These are phyloP conservation scores for Lunularia cruciata DNA, from an alignment of 225 moss, liverwort and hornwort species.

Conservation along the genomic window DNA sequence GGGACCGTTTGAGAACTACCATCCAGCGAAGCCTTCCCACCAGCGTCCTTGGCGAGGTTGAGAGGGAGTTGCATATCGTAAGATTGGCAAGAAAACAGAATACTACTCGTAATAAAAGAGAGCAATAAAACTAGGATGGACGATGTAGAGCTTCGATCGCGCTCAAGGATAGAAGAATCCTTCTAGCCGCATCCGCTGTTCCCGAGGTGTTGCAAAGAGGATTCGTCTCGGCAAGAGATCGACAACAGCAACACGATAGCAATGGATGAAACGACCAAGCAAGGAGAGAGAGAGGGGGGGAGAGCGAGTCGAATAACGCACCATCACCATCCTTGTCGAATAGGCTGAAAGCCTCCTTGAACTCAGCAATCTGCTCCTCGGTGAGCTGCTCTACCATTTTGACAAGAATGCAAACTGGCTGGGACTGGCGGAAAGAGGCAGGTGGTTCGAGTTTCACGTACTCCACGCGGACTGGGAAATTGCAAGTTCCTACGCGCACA, in stretches of 20 bases:
- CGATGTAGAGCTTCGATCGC: too few species aligned
- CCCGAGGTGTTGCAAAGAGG: too few species aligned
- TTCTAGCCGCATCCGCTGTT: too few species aligned
- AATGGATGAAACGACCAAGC: background rate
- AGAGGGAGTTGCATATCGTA: too few species aligned
- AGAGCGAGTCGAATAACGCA: slow-evolving; percentile 22
- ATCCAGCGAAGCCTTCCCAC: background rate
- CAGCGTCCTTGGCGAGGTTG: too few species aligned
- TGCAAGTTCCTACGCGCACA: slow-evolving; percentile 3
- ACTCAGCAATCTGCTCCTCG: slow-evolving; percentile 89
- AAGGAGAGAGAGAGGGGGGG: background rate
- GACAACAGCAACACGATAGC: too few species aligned
- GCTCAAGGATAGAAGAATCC: too few species aligned
- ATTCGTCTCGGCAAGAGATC: too few species aligned
- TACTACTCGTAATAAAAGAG: too few species aligned
- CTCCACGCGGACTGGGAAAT: background rate
- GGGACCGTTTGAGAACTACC: background rate
- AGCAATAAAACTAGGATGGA: too few species aligned
- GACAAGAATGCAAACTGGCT: slow-evolving; percentile 3
- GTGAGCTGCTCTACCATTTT: slow-evolving; percentile 90
- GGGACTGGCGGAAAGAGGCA: background rate
- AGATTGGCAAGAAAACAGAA: too few species aligned
- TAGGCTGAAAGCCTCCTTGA: slow-evolving; percentile 90
- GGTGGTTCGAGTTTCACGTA: background rate
- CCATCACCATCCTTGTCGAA: slow-evolving; percentile 94